These are phyloP conservation scores for Amborella trichopoda DNA, from an alignment of 164 flowering plant genomes.

Conservation along the genomic window DNA sequence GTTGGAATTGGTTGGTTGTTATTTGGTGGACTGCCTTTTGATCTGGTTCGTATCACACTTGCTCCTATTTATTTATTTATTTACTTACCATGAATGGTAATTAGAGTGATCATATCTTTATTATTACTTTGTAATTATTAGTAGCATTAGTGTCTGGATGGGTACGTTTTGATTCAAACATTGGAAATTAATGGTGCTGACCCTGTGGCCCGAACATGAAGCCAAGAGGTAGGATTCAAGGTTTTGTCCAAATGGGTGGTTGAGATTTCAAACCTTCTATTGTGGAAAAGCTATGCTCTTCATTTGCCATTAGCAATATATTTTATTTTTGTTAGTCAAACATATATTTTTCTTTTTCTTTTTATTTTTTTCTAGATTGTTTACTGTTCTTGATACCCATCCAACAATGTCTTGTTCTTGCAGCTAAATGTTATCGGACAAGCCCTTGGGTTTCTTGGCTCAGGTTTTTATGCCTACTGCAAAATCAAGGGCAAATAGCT, in stretches of 20 bases:
- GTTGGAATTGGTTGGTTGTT: constrained; percentile 85
- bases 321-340: not conserved
- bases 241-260: too few relatives aligned
- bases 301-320: too few relatives aligned
- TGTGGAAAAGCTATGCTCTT: too few relatives aligned
- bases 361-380: not conserved
- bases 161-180: too few relatives aligned
- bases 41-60: constrained; percentile 45
- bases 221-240: too few relatives aligned
- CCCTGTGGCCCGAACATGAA: too few relatives aligned
- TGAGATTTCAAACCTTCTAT: too few relatives aligned
- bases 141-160: too few relatives aligned
- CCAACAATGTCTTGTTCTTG: not conserved
- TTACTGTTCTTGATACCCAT: not conserved
- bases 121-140: too few relatives aligned
- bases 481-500: constrained; percentile 40
- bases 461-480: constrained; percentile 77
- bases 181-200: too few relatives aligned
- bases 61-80: not conserved
- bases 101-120: too few relatives aligned
- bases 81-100: too few relatives aligned
- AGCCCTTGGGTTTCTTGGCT: constrained; percentile 72
- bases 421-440: constrained; percentile 86
- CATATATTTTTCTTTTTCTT: not conserved
- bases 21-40: constrained; percentile 97